A percentile compares a stretch with the other conserved stretches of the same genome.
phyloP scores from a whole-genome alignment of 2,329 filamentous ascomycete species.

The Ophiostoma sp. region DNA sequence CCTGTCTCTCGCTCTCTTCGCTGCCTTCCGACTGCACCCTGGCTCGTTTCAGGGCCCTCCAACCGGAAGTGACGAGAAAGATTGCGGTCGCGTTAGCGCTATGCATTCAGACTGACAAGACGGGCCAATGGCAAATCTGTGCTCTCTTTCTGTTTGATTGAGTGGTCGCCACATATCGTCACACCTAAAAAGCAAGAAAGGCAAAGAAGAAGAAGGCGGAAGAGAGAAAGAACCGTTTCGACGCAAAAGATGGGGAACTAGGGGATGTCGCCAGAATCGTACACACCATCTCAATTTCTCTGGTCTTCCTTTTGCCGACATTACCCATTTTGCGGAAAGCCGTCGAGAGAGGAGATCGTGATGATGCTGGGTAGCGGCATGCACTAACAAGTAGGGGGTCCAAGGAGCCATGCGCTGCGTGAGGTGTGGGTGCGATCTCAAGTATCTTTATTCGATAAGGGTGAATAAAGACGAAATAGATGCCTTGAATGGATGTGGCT shows the following conservation, averaged over 20 bases:
- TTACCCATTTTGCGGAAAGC: neutral
- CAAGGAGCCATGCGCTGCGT: neutral
- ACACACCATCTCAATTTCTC: neutral
- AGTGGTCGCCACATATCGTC: neutral
- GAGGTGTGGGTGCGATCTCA: neutral
- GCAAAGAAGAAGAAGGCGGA: neutral
- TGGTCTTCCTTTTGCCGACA: neutral
- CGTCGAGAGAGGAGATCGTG: neutral
- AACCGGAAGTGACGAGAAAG: slow-evolving; percentile 16
- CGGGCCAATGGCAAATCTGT: slow-evolving; percentile 18
- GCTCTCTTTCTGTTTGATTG: neutral
- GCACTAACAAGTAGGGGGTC: neutral
- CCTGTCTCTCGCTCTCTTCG: neutral
- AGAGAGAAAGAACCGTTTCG: neutral
- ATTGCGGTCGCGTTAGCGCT: slow-evolving; percentile 13
- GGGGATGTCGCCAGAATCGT: neutral
- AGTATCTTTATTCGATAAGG: neutral
- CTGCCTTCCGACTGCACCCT: neutral
- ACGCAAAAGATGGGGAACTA: neutral
- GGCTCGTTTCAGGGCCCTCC: slow-evolving; percentile 19
- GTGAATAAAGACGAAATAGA: neutral
- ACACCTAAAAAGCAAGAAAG: neutral
- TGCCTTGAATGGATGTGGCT: too few relatives aligned
- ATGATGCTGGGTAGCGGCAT: neutral
- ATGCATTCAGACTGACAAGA: neutral